Evolutionary conservation across 2,329 filamentous ascomycete species (phyloP), one percentile per base, ranked within the genome.

Genomic region (Cytospora paraplurivora): DNA sequence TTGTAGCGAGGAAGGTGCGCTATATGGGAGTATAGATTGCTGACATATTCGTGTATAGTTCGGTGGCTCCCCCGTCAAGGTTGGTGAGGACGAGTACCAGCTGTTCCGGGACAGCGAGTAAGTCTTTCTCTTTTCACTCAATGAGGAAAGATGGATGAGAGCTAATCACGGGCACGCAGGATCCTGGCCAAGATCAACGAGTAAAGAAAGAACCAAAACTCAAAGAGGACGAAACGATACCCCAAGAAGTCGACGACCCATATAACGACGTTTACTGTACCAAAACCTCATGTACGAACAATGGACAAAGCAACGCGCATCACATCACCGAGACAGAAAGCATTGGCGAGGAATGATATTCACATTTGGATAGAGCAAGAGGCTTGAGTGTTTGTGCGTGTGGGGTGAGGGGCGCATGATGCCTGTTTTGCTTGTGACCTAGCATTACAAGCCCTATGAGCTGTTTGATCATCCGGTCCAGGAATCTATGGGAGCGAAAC

Each of bases 101-200:
- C 88, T 99, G 69, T 99, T 97, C 90, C 87, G 95, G 74, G 95
- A 99, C 81, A 91, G 93, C 83, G 95, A 99, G 94, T 98, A 88
- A 81, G 93, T 90, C 54, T 41, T 32, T 17, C 34, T 19, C 13
- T 35, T 32, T 32, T 60, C 58, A 66, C 38, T 63, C 51, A 27
- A 17, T 34, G 5, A 11, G 50, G 47, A 2, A 13, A 41, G 13
- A 11, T 15, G 7, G 13, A 5, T 1, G 1, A 41, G 53, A 38
- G 37, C 69, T 74, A 35, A 72, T 68, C 44, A 63, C 41, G 44
- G 35, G 15, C 57, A 27, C 47, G 33, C 72, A 97, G 94, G 78
- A 92, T 99, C 71, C 88, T 99, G 67, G 95, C 95, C 78, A 99
- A 98, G 90, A 97, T 99, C 86, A 97, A 92, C 81, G 94, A 98